These are phyloP conservation scores for Yamadazyma dushanensis DNA, from an alignment of 1,139 yeast species.

Conservation along the genomic window DNA sequence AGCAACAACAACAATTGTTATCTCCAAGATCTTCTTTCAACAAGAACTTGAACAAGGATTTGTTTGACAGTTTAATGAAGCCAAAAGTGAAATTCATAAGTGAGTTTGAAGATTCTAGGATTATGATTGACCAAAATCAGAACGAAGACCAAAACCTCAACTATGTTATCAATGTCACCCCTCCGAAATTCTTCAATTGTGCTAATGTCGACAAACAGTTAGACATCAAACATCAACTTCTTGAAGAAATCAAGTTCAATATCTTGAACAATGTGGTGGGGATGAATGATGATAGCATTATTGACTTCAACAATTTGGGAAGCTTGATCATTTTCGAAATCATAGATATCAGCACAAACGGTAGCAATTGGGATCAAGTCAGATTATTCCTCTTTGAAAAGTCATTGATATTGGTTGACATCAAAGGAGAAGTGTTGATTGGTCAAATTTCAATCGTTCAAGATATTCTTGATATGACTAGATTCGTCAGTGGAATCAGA, in stretches of 20 bases:
- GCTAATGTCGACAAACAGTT: conserved; percentile 17
- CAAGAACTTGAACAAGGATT: conserved; percentile 17
- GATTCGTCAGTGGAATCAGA: conserved; percentile 26
- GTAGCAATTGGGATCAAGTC: conserved; percentile 34
- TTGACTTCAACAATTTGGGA: conserved; percentile 17
- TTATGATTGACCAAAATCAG: conserved; percentile 6
- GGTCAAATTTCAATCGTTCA: conserved; percentile 28
- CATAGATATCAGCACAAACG: conserved; percentile 40
- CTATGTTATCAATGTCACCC: conserved; percentile 25
- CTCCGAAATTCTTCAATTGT: conserved; percentile 23
- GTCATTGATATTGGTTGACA: conserved; percentile 35
- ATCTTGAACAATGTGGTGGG: conserved; percentile 16
- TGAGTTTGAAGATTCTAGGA: conserved; percentile 16
- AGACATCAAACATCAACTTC: conserved; percentile 16
- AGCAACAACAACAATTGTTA: conserved; percentile 15
- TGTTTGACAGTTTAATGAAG: conserved; percentile 19
- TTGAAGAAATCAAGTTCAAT: conserved; percentile 16
- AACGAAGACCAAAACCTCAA: conserved; percentile 19
- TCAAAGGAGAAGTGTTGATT: conserved; percentile 27
- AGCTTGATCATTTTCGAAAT: conserved; percentile 40
- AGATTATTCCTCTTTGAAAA: conserved; percentile 42
- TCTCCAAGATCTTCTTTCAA: conserved; percentile 19
- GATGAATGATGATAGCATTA: conserved; percentile 14
- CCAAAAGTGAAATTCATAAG: conserved; percentile 21
- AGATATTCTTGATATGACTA: conserved; percentile 34